Conservation (phyloP, 2,329 filamentous ascomycete genomes). For the Exophiala alcalophila region DNA sequence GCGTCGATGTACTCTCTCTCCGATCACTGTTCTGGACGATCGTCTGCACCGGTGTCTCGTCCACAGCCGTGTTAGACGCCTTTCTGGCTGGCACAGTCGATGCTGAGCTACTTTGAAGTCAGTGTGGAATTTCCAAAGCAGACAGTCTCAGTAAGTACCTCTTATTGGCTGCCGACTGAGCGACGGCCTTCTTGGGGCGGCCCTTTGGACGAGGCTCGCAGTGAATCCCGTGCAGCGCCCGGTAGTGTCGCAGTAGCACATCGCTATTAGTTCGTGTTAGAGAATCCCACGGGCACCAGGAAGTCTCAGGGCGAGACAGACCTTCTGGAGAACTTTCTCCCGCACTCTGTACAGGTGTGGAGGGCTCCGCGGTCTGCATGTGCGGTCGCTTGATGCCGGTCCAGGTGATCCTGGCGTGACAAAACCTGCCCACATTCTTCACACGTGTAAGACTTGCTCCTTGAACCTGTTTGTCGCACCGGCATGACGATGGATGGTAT, state of each 20-base stretch:
- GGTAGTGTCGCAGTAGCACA: slow-evolving; percentile 9
- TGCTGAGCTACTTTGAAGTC: too few species aligned
- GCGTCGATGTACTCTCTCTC: too few species aligned
- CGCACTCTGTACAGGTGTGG: slow-evolving; percentile 5
- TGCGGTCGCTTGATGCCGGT: slow-evolving; percentile 4
- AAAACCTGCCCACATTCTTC: slow-evolving; percentile 8
- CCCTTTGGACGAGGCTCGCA: slow-evolving; percentile 7
- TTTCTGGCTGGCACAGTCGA: too few species aligned
- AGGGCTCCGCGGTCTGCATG: slow-evolving; percentile 2
- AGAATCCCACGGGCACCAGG: too few species aligned
- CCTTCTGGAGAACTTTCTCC: slow-evolving; percentile 7
- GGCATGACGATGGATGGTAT: too few species aligned
- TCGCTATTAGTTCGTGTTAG: too few species aligned
- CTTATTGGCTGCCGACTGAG: not conserved
- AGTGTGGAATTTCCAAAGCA: too few species aligned
- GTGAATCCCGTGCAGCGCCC: slow-evolving; percentile 2
- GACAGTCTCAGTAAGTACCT: not conserved
- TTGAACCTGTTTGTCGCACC: too few species aligned
- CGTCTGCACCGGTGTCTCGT: too few species aligned
- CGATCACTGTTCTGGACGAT: too few species aligned
- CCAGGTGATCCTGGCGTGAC: slow-evolving; percentile 9
- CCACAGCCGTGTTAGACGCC: too few species aligned
- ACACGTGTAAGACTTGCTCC: slow-evolving; percentile 9
- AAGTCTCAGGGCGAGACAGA: too few species aligned
- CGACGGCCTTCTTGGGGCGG: slow-evolving; percentile 4